These are phyloP conservation scores for Hydnomerulius pinastri DNA, from an alignment of 768 basidiomycete species.

Conservation along the genomic window DNA sequence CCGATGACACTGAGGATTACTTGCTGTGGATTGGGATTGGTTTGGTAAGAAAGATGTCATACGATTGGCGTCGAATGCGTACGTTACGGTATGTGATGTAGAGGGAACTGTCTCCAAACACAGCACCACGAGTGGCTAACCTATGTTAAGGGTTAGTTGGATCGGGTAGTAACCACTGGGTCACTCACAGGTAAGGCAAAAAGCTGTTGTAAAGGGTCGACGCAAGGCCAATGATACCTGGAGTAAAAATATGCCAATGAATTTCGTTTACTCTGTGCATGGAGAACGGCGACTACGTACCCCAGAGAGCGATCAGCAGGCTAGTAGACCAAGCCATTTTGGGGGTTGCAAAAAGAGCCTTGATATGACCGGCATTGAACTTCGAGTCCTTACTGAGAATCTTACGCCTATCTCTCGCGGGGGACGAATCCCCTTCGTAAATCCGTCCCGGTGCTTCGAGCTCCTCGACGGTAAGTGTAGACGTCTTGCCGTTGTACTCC, in stretches of 20 bases:
- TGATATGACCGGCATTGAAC: constrained; percentile 47
- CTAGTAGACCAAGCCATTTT: constrained; percentile 68
- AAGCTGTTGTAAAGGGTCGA: constrained; percentile 66
- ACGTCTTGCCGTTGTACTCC: constrained; percentile 46
- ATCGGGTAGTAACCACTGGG: neutral
- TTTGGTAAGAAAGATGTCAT: neutral
- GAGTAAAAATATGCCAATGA: neutral
- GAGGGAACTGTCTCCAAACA: constrained; percentile 68
- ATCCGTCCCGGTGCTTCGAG: constrained; percentile 36
- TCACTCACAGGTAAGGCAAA: constrained; percentile 51
- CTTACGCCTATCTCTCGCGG: constrained; percentile 15
- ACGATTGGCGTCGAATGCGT: constrained; percentile 3
- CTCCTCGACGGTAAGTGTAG: constrained; percentile 45
- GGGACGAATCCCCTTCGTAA: constrained; percentile 8
- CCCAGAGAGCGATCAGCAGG: constrained; percentile 50
- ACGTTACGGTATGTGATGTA: constrained; percentile 77
- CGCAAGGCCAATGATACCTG: constrained; percentile 73
- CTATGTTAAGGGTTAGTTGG: constrained; percentile 31
- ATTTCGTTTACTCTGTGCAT: neutral
- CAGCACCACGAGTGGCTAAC: constrained; percentile 61
- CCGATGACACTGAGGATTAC: constrained; percentile 69
- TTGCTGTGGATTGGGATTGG: constrained; percentile 46
- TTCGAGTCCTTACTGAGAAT: constrained; percentile 43
- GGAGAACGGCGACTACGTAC: constrained; percentile 35
- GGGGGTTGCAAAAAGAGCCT: constrained; percentile 60